Percentiles rank a stretch among this genome's conserved stretches.
These are phyloP conservation scores for Gaeumannomyces tritici DNA, from an alignment of 2,329 filamentous ascomycete species.

Conservation along the genomic window DNA sequence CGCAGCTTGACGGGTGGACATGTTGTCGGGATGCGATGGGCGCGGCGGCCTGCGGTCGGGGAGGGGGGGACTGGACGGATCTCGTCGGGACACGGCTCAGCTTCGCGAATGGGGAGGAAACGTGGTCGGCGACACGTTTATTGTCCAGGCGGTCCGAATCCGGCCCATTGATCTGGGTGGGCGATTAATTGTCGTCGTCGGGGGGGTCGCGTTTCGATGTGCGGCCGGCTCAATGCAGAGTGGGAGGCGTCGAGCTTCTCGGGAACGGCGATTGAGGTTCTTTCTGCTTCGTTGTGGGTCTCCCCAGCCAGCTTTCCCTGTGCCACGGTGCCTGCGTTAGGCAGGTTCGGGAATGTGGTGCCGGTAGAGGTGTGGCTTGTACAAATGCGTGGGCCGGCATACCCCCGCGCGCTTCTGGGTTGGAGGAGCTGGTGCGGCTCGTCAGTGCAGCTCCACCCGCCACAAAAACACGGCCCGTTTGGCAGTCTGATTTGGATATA, in stretches of 20 bases:
- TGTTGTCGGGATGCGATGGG: conserved; percentile 9
- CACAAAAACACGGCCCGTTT: too few species aligned
- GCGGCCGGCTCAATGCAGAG: not conserved
- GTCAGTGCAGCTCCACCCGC: too few species aligned
- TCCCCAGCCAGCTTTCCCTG: not conserved
- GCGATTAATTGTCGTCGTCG: not conserved
- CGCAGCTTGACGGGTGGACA: conserved; percentile 39
- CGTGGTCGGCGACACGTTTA: not conserved
- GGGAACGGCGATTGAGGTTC: not conserved
- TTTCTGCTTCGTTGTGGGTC: not conserved
- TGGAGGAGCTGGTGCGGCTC: too few species aligned
- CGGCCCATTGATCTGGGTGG: not conserved
- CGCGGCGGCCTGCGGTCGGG: not conserved
- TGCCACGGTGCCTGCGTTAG: not conserved
- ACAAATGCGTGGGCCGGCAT: too few species aligned
- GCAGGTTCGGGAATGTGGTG: not conserved
- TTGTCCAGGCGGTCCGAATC: not conserved
- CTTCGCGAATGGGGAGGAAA: not conserved
- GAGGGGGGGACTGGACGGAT: not conserved
- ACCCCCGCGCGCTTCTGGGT: too few species aligned
- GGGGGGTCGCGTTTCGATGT: too few species aligned
- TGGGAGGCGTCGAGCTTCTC: not conserved
- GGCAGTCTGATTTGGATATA: too few species aligned
- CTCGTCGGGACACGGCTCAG: not conserved
- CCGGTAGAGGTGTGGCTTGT: not conserved